Base-by-base conservation (phyloP, 1,284 basidiomycete genomes). In the Cutaneotrichosporon sp. region DNA sequence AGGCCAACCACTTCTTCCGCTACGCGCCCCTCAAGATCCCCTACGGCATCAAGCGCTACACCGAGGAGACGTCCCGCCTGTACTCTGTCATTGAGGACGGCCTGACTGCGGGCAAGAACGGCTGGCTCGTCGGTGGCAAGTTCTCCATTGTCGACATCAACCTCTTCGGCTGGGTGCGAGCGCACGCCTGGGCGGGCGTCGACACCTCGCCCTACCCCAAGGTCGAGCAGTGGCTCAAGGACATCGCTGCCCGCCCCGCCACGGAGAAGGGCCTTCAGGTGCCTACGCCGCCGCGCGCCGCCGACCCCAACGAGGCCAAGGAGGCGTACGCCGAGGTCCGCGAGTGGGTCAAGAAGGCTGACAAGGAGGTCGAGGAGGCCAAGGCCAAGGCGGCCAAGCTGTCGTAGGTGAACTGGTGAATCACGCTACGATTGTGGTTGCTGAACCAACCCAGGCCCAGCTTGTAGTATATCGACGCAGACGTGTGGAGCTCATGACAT, bases 71-170 rank as follows among this genome's bases (percentile, higher is more conserved):
- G 3, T 83, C 83, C 67, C 81, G 88, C 26, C 79, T 91, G 5
- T 88, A 86, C 67, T 76, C 80, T 34, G 88, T 90, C 9, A 79
- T 90, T 50, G 83, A 90, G 60, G 81, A 81, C 51, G 82, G 83
- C 19, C 80, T 92, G 2, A 67, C 75, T 27, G 78, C 78, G 7
- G 58, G 60, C 26, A 62, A 62, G 45, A 61, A 60, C 24, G 63
- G 69, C 41, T 90, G 79, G 71, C 80, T 91, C 26, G 85, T 81
- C 10, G 87, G 87, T 11, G 74, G 81, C 26, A 82, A 80, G 52
- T 87, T 81, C 72, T 82, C 78, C 37, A 76, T 89, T 31, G 87
- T 65, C 19, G 74, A 75, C 62, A 73, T 74, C 54, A 72, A 69
- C 54, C 61, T 63, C 49, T 66, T 47, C 57, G 63, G 65, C 43